A percentile compares a stretch with the other conserved stretches of the same genome.
phyloP scores from a whole-genome alignment of 1,139 yeast genomes.

The Fermentozyma sake region DNA sequence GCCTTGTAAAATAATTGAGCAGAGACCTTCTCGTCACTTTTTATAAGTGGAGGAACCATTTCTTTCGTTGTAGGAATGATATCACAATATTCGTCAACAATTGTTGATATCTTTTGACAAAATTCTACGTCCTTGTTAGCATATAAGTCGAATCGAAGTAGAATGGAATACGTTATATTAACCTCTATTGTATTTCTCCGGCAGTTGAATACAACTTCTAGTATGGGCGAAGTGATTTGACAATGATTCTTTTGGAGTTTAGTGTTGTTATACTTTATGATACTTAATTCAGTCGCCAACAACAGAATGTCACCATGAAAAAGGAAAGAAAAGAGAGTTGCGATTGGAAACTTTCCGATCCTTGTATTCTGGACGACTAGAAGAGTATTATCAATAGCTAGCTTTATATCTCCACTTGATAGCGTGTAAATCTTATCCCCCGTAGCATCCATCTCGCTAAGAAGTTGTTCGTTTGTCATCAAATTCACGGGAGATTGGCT shows the following conservation, averaged over 20 bases:
- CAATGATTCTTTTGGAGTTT: slow-evolving; percentile 10
- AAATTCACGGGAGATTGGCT: slow-evolving; percentile 5
- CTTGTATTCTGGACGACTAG: slow-evolving; percentile 9
- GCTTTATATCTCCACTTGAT: slow-evolving; percentile 9
- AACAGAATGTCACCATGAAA: too few species aligned
- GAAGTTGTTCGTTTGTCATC: slow-evolving; percentile 1
- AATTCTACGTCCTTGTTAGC: too few species aligned
- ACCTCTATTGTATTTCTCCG: slow-evolving; percentile 4
- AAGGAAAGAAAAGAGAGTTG: slow-evolving; percentile 5
- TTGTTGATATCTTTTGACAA: too few species aligned
- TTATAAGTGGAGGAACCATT: too few species aligned
- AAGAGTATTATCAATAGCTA: slow-evolving; percentile 5
- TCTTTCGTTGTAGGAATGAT: too few species aligned
- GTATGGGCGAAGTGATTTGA: slow-evolving; percentile 5
- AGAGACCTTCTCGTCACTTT: slow-evolving; percentile 5
- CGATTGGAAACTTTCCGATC: slow-evolving; percentile 4
- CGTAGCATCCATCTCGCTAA: too few species aligned
- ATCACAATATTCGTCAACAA: too few species aligned
- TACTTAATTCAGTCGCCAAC: slow-evolving; percentile 1
- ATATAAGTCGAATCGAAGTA: slow-evolving; percentile 9
- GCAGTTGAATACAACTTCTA: slow-evolving; percentile 6
- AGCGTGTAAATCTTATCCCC: slow-evolving; percentile 3
- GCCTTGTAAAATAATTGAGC: slow-evolving; percentile 27
- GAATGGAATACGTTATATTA: slow-evolving; percentile 6
- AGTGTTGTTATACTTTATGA: slow-evolving; percentile 1